phyloP scores from a whole-genome alignment of 2,329 filamentous ascomycete genomes.

The Chaetomium sp. region DNA sequence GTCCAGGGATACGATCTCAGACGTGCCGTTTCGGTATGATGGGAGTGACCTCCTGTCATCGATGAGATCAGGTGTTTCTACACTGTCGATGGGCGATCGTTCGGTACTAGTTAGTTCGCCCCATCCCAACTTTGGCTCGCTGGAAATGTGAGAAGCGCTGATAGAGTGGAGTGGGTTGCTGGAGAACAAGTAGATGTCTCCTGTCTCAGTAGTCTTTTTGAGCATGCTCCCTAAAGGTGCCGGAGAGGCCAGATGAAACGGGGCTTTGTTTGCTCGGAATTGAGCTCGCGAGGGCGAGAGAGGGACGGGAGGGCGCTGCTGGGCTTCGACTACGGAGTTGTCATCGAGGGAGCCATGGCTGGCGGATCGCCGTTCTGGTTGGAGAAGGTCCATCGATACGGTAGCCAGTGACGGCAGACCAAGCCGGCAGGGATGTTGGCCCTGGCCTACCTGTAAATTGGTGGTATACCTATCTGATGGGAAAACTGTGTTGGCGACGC shows the following conservation, averaged over 20 bases:
- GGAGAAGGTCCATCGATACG: conserved; percentile 31
- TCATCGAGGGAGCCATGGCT: conserved; percentile 47
- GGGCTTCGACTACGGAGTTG: conserved; percentile 38
- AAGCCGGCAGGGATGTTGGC: neutral
- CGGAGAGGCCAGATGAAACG: conserved; percentile 49
- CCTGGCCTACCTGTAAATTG: neutral
- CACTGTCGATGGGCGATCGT: conserved; percentile 34
- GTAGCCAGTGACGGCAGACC: too few relatives aligned
- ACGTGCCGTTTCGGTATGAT: conserved; percentile 54
- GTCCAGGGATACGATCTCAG: conserved; percentile 60
- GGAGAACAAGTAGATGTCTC: conserved; percentile 64
- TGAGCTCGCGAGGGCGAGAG: conserved; percentile 38
- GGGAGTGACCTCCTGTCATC: conserved; percentile 51
- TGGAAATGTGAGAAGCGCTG: conserved; percentile 37
- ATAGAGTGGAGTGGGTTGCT: conserved; percentile 49
- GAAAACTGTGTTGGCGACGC: neutral
- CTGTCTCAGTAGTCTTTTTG: conserved; percentile 66
- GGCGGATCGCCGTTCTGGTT: conserved; percentile 39
- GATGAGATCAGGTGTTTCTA: conserved; percentile 40
- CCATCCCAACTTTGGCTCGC: conserved; percentile 21
- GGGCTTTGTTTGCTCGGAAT: conserved; percentile 49
- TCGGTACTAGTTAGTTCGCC: conserved; percentile 40
- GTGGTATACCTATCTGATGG: neutral
- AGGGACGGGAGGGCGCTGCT: conserved; percentile 25
- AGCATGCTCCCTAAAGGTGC: conserved; percentile 65